Evolutionary conservation across 805 yeast species (phyloP).

Genomic region (Wickerhamomyces subpelliculosus): DNA sequence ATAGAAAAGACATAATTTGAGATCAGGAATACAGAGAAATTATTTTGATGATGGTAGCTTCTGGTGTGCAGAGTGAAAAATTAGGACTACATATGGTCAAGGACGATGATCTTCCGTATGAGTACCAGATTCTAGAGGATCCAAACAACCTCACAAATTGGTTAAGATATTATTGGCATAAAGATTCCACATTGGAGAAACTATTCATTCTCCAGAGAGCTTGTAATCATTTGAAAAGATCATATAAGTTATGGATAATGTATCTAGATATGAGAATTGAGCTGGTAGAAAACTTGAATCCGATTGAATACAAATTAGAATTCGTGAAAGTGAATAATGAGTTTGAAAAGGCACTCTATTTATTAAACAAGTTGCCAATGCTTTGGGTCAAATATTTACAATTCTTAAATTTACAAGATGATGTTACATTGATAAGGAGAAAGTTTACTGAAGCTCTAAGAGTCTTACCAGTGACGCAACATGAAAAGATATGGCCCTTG

Average conservation of each 20-base stretch:
- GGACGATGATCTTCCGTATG: conserved; percentile 34
- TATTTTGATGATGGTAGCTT: no score
- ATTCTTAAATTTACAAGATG: conserved; percentile 30
- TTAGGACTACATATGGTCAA: conserved; percentile 2
- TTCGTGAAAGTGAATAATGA: conserved; percentile 31
- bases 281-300: conserved; percentile 22
- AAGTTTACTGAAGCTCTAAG: conserved; percentile 45
- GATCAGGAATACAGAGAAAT: no score
- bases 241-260: conserved; percentile 48
- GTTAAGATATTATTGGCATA: conserved; percentile 31
- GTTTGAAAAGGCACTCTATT: conserved; percentile 40
- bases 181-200: conserved; percentile 21
- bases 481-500: conserved; percentile 46
- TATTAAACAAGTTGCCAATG: conserved; percentile 37
- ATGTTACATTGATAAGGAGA: conserved; percentile 32
- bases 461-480: conserved; percentile 44
- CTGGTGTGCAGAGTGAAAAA: neutral
- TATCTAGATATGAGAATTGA: conserved; percentile 38
- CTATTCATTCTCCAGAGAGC: conserved; percentile 50
- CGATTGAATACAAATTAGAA: conserved; percentile 23
- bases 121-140: conserved; percentile 34
- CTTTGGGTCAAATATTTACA: conserved; percentile 47
- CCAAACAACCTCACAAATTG: conserved; percentile 30
- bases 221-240: conserved; percentile 32
- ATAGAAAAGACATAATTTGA: no score